Evolutionary conservation across 1,284 basidiomycete genomes (phyloP), one percentile per base, ranked within the genome.

Genomic region (Entoloma clypeatum): DNA sequence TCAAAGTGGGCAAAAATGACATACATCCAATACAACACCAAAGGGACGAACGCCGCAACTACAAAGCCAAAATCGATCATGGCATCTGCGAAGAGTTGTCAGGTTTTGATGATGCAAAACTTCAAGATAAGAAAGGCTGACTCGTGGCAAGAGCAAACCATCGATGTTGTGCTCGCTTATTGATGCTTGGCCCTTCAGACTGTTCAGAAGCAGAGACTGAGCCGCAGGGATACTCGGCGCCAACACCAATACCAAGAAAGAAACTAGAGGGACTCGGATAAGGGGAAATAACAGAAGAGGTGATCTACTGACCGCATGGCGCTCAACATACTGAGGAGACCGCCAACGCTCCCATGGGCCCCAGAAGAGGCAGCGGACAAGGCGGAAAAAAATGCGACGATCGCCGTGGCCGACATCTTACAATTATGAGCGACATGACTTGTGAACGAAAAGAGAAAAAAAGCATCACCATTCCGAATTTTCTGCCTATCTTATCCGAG

Each of bases 1-100:
- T 43, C 9, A 17, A 16, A 24, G 17, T 27, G 18, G 23, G 32
- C 16, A n/a, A 36, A 32, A 23, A 44, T 22, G 8, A 63, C 81
- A 41, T 49, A 88, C 77, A 93, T 93, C 87, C 86, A 92, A 55
- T 80, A 83, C 23, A 90, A 68, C 18, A 94, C 83, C 13, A 92
- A 74, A 7, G 91, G 87, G 2, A 92, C 86, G 46, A 96, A 92
- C 22, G 86, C 72, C 5, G 88, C 71, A 39, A 92, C 59, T 14
- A 92, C 88, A 58, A 93, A 96, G 31, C 90, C 93, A 42, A 84
- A 58, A 59, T 95, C 92, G 53, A 96, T 92, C 89, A 92, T 92
- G 7, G 74, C 68, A 61, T 91, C 86, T 83, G 58, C 42, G 9
- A 11, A 33, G 36, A 36, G 36, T 9, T 5, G 33, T 9, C 6